Evolutionary conservation across 441 rosid genomes (phyloP).

Genomic region (Breynia disticha): DNA sequence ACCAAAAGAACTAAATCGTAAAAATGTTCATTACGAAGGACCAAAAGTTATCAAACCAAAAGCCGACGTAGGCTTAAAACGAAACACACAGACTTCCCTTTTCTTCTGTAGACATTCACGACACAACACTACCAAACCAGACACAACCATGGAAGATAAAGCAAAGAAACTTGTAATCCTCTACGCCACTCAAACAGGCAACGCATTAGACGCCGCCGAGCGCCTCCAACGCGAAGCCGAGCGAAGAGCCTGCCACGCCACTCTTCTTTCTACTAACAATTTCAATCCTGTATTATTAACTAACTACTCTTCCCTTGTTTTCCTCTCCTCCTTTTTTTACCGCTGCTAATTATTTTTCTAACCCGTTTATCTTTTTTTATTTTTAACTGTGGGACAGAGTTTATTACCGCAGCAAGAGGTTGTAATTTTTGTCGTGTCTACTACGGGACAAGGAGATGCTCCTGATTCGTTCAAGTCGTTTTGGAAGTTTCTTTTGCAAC

Average conservation of each 20-base stretch:
- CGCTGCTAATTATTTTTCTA: conserved; percentile 3
- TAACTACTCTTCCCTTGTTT: not conserved
- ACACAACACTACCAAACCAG: too few relatives aligned
- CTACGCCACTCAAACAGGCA: conserved; percentile 80
- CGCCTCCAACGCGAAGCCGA: conserved; percentile 70
- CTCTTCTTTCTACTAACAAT: conserved; percentile 45
- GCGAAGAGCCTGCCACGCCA: conserved; percentile 48
- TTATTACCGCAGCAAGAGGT: conserved; percentile 46
- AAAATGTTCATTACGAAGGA: too few relatives aligned
- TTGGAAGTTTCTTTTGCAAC: conserved; percentile 83
- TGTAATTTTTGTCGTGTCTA: conserved; percentile 75
- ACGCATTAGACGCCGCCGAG: conserved; percentile 80
- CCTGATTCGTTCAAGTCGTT: conserved; percentile 82
- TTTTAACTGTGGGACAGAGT: conserved; percentile 35
- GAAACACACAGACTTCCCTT: too few relatives aligned
- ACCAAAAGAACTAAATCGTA: too few relatives aligned
- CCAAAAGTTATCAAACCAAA: too few relatives aligned
- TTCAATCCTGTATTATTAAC: conserved; percentile 37
- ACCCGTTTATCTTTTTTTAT: conserved; percentile 1
- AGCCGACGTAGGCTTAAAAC: too few relatives aligned
- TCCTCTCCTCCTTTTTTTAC: too few relatives aligned
- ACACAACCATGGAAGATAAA: conserved; percentile 15
- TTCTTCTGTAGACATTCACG: too few relatives aligned
- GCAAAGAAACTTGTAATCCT: conserved; percentile 36
- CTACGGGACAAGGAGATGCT: conserved; percentile 91